Conservation (phyloP, 495 filamentous ascomycete genomes). For the Trichoderma gamsii region DNA sequence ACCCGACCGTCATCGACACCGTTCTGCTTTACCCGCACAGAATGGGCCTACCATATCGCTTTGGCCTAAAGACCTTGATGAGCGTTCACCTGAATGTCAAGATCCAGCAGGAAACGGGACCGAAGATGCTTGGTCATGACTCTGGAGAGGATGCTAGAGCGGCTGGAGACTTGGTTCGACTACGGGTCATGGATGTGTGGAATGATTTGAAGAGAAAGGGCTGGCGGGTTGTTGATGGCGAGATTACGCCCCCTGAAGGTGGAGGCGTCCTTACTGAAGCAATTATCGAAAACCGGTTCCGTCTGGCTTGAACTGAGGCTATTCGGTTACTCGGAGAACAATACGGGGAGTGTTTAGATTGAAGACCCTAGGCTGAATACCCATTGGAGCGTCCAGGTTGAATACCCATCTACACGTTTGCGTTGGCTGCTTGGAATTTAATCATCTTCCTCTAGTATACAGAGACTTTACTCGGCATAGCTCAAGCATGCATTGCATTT, state of each 20-base stretch:
- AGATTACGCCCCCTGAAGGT: constrained; percentile 42
- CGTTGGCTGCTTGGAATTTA: neutral
- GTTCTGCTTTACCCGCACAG: constrained; percentile 75
- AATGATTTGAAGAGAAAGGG: constrained; percentile 53
- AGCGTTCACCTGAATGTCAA: constrained; percentile 57
- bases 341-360: neutral
- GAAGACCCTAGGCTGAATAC: neutral
- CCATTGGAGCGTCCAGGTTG: too few species aligned
- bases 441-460: neutral
- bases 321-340: neutral
- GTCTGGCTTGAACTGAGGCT: neutral
- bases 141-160: constrained; percentile 81
- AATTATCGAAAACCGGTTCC: neutral
- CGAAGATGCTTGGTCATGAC: constrained; percentile 63
- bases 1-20: constrained; percentile 81
- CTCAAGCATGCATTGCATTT: neutral
- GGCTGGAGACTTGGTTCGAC: constrained; percentile 76
- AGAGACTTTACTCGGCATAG: neutral
- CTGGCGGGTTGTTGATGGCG: constrained; percentile 52
- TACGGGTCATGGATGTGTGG: constrained; percentile 61
- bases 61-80: constrained; percentile 65
- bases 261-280: neutral
- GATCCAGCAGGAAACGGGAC: constrained; percentile 68
- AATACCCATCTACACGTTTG: neutral
- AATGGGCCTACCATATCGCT: constrained; percentile 65